These are phyloP conservation scores for Grammothele lineata DNA, from an alignment of 768 basidiomycete species.

Conservation along the genomic window DNA sequence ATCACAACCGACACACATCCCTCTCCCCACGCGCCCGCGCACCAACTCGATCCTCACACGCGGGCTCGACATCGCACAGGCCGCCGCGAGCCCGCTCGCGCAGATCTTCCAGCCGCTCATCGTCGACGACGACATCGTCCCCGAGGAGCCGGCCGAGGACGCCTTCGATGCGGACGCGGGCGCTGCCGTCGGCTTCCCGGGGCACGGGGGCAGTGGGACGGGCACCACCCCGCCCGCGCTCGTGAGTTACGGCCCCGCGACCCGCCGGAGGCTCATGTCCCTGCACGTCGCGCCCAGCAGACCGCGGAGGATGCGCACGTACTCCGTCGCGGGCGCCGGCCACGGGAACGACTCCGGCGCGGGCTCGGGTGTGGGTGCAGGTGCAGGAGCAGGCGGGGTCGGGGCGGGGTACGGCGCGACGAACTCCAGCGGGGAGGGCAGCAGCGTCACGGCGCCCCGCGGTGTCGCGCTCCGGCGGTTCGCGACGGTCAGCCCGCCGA, in stretches of 20 bases:
- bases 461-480: slow-evolving; percentile 17
- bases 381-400: neutral
- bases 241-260: slow-evolving; percentile 37
- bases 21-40: slow-evolving; percentile 31
- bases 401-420: slow-evolving; percentile 13
- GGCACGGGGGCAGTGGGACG: neutral
- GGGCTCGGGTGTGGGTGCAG: no score
- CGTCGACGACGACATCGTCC: slow-evolving; percentile 43
- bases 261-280: slow-evolving; percentile 36
- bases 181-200: neutral
- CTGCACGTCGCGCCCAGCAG: slow-evolving; percentile 19
- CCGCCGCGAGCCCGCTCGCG: slow-evolving; percentile 59
- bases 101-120: slow-evolving; percentile 69
- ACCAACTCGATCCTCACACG: slow-evolving; percentile 41
- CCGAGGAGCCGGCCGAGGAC: slow-evolving; percentile 24
- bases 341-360: neutral
- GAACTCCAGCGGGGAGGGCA: slow-evolving; percentile 23
- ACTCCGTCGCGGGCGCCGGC: slow-evolving; percentile 5
- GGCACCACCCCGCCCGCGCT: slow-evolving; percentile 8
- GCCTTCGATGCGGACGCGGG: neutral
- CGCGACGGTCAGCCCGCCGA: slow-evolving; percentile 14
- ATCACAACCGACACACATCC: no score
- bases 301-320: slow-evolving; percentile 11
- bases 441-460: neutral
- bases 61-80: slow-evolving; percentile 33